Evolutionary conservation across 345 rosid genomes (phyloP).

Genomic region (Eucalyptus fibrosa): DNA sequence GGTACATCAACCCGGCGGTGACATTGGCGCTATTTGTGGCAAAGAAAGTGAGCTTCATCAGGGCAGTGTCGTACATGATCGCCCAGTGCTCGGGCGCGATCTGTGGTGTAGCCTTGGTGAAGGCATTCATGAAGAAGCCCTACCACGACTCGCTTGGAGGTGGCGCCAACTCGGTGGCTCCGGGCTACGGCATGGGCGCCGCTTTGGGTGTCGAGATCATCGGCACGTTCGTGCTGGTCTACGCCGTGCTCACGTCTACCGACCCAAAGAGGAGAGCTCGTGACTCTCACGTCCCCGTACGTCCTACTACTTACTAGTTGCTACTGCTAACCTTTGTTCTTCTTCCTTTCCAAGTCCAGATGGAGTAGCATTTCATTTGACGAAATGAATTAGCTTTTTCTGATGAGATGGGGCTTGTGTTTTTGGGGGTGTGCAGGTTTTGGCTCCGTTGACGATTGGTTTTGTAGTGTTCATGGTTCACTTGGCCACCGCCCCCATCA

Average conservation of each 20-base stretch:
- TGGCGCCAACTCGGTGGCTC: background rate
- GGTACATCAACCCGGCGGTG: background rate
- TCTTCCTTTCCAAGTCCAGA: background rate
- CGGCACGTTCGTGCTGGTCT: background rate
- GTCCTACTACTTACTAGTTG: background rate
- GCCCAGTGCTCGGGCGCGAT: background rate
- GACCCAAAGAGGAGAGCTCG: background rate
- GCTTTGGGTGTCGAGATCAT: background rate
- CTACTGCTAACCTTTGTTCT: background rate
- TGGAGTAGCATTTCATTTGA: background rate
- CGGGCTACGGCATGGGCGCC: background rate
- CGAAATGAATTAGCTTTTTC: background rate
- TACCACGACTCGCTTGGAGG: background rate
- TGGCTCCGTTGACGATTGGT: background rate
- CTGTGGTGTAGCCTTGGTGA: background rate
- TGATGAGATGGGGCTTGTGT: background rate
- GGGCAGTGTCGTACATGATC: background rate
- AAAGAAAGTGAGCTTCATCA: background rate
- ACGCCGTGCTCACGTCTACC: background rate
- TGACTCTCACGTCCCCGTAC: background rate
- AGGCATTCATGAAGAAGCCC: background rate
- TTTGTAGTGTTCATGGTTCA: background rate
- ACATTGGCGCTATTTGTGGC: background rate
- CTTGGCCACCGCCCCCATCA: background rate
- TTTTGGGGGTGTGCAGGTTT: background rate